Conservation (phyloP, 495 filamentous ascomycete species). For the Ascobolus immersus region DNA sequence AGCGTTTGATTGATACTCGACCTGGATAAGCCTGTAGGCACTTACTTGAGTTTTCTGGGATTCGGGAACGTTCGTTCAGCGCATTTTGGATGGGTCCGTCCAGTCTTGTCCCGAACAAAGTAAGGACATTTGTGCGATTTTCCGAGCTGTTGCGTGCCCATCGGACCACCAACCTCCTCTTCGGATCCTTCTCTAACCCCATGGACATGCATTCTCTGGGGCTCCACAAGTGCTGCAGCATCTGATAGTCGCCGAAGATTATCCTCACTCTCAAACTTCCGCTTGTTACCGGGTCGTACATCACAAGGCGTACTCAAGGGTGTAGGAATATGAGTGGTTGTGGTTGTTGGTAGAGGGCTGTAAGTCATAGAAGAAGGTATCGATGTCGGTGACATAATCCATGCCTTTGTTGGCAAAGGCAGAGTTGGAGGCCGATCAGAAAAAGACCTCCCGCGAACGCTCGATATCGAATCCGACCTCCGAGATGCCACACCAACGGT, state of each 20-base stretch:
- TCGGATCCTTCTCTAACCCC: no score
- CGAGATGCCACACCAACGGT: neutral
- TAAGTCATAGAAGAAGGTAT: neutral
- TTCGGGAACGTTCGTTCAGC: slow-evolving; percentile 11
- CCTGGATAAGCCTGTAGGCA: neutral
- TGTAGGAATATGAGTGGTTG: no score
- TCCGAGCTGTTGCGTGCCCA: neutral
- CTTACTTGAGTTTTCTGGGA: slow-evolving; percentile 15
- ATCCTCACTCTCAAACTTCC: no score
- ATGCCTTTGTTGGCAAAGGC: neutral
- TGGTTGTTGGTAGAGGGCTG: no score
- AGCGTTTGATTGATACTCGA: neutral
- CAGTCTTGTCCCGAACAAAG: slow-evolving; percentile 5
- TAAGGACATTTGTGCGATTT: slow-evolving; percentile 10
- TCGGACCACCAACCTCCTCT: neutral
- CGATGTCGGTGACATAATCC: neutral
- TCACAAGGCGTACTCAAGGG: no score
- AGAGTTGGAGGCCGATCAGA: neutral
- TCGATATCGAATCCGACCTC: neutral
- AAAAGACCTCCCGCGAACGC: neutral
- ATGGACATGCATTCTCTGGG: neutral
- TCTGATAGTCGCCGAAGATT: neutral
- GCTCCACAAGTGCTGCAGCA: neutral
- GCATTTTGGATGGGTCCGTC: slow-evolving; percentile 8
- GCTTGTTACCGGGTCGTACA: no score